A percentile compares a stretch with the other conserved stretches of the same genome.
phyloP scores from a whole-genome alignment of 495 filamentous ascomycete species.

The Tuber borchii region DNA sequence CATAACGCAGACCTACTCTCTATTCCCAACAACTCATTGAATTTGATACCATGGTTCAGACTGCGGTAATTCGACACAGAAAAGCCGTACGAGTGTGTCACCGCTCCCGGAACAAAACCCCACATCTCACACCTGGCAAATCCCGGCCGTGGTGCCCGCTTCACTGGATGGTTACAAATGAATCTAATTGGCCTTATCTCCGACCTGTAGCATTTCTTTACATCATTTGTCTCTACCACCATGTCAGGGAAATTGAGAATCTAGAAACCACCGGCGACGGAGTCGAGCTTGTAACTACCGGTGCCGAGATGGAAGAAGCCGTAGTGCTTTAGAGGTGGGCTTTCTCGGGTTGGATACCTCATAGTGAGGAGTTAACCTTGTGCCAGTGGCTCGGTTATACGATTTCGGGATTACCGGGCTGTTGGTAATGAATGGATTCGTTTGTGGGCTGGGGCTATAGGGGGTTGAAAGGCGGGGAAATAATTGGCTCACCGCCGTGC shows the following conservation, averaged over 20 bases:
- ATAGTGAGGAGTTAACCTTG: neutral
- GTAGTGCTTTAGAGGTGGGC: neutral
- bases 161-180: too few species aligned
- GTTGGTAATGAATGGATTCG: neutral
- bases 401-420: neutral
- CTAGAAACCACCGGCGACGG: too few species aligned
- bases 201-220: too few species aligned
- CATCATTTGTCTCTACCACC: neutral
- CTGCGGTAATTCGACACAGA: neutral
- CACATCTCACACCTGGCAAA: neutral
- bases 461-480: neutral
- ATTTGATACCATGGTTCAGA: neutral
- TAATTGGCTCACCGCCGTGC: neutral
- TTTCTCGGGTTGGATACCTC: neutral
- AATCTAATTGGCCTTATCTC: too few species aligned
- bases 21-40: neutral
- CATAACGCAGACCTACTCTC: neutral
- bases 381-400: neutral
- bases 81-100: neutral
- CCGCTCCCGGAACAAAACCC: too few species aligned
- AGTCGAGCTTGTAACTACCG: neutral
- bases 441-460: neutral
- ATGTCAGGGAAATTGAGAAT: neutral
- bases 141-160: too few species aligned
- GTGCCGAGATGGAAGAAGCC: neutral